phyloP scores from a whole-genome alignment of 176 grass and related monocot genomes.

The bread wheat (Triticum aestivum) region DNA sequence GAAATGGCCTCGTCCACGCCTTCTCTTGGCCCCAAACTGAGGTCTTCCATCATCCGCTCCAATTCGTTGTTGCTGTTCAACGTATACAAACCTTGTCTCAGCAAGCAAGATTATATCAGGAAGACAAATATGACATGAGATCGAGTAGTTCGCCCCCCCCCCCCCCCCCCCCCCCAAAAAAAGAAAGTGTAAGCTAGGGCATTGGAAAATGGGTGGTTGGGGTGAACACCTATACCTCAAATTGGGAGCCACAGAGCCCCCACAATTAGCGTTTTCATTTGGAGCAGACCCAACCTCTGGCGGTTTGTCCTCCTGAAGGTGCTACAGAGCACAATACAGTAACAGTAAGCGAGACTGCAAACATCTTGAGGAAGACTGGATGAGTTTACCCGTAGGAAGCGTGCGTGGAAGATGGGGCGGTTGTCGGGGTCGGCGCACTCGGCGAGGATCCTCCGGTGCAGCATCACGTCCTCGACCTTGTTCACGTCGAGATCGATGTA shows the following conservation, averaged over 20 bases:
- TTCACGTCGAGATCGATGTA: slow-evolving; percentile 61
- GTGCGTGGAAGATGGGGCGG: slow-evolving; percentile 77
- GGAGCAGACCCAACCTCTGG: neutral
- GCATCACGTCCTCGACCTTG: slow-evolving; percentile 67
- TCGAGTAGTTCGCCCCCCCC: no score
- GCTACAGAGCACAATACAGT: neutral
- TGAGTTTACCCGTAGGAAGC: slow-evolving; percentile 49
- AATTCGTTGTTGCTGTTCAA: no score
- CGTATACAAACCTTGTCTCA: no score
- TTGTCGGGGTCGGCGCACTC: slow-evolving; percentile 63
- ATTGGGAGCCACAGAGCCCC: neutral
- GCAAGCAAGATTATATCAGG: no score
- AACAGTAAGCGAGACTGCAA: neutral
- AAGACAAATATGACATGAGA: no score
- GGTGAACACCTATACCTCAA: neutral
- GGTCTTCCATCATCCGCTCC: no score
- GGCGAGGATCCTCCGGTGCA: slow-evolving; percentile 75
- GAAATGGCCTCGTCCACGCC: no score
- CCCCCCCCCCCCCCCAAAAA: no score
- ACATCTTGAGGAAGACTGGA: no score
- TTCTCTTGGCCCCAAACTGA: no score
- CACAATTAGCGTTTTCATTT: slow-evolving; percentile 5
- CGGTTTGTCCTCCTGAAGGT: neutral
- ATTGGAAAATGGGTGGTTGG: no score
- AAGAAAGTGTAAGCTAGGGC: no score